phyloP scores from a whole-genome alignment of 2,329 filamentous ascomycete species.

The Scorias spongiosa region DNA sequence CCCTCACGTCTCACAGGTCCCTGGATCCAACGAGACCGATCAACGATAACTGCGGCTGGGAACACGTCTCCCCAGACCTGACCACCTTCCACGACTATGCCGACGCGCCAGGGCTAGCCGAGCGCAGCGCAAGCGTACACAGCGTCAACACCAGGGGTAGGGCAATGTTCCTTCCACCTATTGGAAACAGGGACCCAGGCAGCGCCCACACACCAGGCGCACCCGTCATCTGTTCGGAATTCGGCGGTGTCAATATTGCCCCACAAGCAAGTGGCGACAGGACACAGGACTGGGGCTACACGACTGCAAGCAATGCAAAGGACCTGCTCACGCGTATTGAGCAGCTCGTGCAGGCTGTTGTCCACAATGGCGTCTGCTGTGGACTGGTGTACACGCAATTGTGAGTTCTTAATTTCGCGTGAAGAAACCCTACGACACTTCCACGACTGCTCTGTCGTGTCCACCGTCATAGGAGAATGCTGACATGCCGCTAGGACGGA shows the following conservation, averaged over 20 bases:
- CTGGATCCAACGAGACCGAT: conserved; percentile 49
- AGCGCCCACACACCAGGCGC: conserved; percentile 38
- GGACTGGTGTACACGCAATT: conserved; percentile 54
- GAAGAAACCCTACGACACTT: conserved; percentile 5
- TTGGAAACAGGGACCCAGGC: conserved; percentile 29
- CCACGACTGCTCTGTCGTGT: conserved; percentile 26
- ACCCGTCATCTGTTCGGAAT: conserved; percentile 52
- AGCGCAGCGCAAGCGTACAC: conserved; percentile 38
- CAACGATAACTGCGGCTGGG: conserved; percentile 61
- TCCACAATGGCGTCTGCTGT: conserved; percentile 41
- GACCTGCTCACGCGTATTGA: conserved; percentile 46
- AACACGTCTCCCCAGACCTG: conserved; percentile 49
- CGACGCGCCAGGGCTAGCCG: conserved; percentile 40
- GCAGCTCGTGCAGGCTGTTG: conserved; percentile 42
- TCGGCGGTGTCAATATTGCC: conserved; percentile 53
- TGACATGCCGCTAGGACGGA: conserved; percentile 17
- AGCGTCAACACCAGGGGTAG: conserved; percentile 42
- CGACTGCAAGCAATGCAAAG: conserved; percentile 44
- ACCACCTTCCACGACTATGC: conserved; percentile 55
- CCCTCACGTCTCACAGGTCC: conserved; percentile 10
- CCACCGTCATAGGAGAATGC: neutral
- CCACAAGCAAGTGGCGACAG: conserved; percentile 23
- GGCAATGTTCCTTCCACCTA: conserved; percentile 39
- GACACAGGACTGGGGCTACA: conserved; percentile 50
- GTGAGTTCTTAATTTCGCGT: neutral